These are phyloP conservation scores for Dictyostelium discoideum DNA, from an alignment of 78 protist genomes.

Conservation along the genomic window DNA sequence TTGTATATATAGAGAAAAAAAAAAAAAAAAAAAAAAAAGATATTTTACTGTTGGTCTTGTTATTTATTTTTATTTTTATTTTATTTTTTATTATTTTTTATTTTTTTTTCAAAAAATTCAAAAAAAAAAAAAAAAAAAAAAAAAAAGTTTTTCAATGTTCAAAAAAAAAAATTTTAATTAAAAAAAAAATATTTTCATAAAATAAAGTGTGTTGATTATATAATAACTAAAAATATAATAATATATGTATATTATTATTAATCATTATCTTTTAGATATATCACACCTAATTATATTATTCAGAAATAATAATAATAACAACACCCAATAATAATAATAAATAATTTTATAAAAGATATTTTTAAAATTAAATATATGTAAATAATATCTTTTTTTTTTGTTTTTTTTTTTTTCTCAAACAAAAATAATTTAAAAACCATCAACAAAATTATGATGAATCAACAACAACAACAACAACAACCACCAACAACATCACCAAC, in stretches of 20 bases:
- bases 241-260: neutral
- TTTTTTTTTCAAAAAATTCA: neutral
- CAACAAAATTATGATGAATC: conserved; percentile 6
- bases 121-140: neutral
- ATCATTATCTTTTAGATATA: neutral
- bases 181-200: neutral
- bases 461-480: neutral
- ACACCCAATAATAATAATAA: too few species aligned
- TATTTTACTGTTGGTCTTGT: neutral
- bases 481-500: neutral
- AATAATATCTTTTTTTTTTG: neutral
- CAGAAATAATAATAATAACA: neutral
- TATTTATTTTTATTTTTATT: neutral
- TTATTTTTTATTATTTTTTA: neutral
- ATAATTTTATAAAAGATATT: neutral
- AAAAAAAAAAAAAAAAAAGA: neutral
- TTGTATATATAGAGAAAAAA: neutral
- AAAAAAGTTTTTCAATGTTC: neutral
- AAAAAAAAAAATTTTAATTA: neutral
- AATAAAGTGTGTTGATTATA: neutral
- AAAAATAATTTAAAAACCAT: neutral
- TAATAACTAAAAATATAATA: neutral
- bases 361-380: neutral
- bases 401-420: neutral
- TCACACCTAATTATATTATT: neutral